Evolutionary conservation across 2,329 filamentous ascomycete genomes (phyloP).

Genomic region (Mycosphaerella sp.): DNA sequence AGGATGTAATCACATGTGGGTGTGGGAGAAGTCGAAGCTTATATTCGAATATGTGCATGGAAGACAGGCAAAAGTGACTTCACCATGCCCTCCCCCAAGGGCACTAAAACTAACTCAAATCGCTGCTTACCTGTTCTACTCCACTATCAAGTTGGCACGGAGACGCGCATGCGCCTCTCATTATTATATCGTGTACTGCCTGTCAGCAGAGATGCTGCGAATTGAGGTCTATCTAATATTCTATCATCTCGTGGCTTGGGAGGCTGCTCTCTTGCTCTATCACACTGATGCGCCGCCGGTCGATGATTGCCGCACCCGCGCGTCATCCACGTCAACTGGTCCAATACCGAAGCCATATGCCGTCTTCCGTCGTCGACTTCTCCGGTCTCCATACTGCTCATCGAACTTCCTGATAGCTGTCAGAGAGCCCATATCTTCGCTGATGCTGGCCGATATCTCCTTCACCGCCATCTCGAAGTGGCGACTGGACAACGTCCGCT

Average conservation of each 20-base stretch:
- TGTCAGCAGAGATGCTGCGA: background rate
- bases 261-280: background rate
- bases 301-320: conserved; percentile 24
- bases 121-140: no score
- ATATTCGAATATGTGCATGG: background rate
- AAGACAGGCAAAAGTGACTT: background rate
- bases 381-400: conserved; percentile 83
- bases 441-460: conserved; percentile 88
- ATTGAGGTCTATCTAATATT: background rate
- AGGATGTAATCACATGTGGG: background rate
- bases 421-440: conserved; percentile 84
- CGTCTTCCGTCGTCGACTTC: conserved; percentile 47
- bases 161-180: no score
- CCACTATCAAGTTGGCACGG: no score
- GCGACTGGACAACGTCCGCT: conserved; percentile 55
- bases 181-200: background rate
- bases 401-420: conserved; percentile 90
- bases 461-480: conserved; percentile 83
- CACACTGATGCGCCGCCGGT: background rate
- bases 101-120: no score
- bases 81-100: background rate
- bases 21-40: background rate
- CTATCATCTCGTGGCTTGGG: background rate
- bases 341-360: conserved; percentile 32
- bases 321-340: conserved; percentile 26